Conservation (phyloP, 768 basidiomycete species). For the Pilatotrama ljubarskyi region DNA sequence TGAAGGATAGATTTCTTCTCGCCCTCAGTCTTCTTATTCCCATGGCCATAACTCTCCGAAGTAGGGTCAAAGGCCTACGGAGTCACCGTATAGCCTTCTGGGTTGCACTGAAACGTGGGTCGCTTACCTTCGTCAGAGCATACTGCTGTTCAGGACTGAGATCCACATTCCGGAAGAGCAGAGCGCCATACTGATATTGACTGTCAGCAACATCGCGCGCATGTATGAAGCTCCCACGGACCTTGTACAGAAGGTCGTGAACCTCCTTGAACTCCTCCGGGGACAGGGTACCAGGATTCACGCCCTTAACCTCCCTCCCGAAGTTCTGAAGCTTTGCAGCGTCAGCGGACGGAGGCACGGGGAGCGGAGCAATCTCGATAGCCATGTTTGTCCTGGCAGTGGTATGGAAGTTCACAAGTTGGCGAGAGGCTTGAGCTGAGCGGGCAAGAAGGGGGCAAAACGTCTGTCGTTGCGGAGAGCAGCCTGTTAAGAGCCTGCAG, state of each 20-base stretch:
- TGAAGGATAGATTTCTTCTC: constrained; percentile 82
- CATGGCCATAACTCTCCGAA: constrained; percentile 74
- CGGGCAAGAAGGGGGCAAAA: neutral
- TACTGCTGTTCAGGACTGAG: constrained; percentile 84
- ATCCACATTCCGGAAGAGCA: constrained; percentile 71
- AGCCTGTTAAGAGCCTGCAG: neutral
- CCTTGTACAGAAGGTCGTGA: constrained; percentile 75
- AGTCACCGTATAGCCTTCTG: neutral
- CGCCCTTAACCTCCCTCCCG: constrained; percentile 74
- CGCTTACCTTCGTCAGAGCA: constrained; percentile 73
- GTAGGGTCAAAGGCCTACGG: constrained; percentile 73
- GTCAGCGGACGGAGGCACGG: constrained; percentile 74
- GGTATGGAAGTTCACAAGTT: constrained; percentile 12
- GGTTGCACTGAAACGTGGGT: neutral
- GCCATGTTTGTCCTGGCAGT: constrained; percentile 47
- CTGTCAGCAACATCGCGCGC: neutral
- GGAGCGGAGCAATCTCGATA: constrained; percentile 64
- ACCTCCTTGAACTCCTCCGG: constrained; percentile 67
- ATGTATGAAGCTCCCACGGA: constrained; percentile 27
- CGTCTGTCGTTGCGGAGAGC: neutral
- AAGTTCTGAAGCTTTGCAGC: constrained; percentile 65
- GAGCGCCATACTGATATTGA: constrained; percentile 56
- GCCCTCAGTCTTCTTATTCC: constrained; percentile 80
- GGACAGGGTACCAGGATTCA: constrained; percentile 63
- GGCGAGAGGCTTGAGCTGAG: neutral